Conservation (phyloP, 208 protist species). For the Wallacemonas sp. region DNA sequence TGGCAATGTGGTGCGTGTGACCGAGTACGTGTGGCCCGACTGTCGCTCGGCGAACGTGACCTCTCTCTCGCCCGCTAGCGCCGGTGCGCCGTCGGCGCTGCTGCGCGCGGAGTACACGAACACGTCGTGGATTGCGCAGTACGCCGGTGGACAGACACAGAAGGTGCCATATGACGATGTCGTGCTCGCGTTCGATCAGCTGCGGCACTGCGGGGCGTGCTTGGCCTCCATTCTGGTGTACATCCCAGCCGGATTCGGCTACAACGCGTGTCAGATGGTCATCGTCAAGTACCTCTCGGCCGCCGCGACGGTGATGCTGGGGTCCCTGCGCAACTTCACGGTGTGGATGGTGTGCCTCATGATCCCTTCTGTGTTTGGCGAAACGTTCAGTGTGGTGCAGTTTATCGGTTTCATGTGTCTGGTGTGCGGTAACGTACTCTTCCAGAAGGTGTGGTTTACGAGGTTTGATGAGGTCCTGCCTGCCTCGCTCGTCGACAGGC, state of each 20-base stretch:
- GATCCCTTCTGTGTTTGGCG: constrained; percentile 57
- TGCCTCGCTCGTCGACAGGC: constrained; percentile 21
- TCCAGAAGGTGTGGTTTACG: constrained; percentile 48
- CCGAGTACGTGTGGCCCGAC: constrained; percentile 16
- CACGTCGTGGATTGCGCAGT: constrained; percentile 11
- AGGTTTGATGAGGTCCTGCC: constrained; percentile 47
- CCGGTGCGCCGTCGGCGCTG: background rate
- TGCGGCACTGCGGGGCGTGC: constrained; percentile 38
- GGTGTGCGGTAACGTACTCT: constrained; percentile 64
- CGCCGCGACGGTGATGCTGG: constrained; percentile 63
- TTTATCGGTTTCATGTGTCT: constrained; percentile 61
- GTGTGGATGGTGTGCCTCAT: constrained; percentile 66
- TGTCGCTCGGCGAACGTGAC: background rate
- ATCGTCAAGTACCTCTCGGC: constrained; percentile 80
- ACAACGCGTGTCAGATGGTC: constrained; percentile 62
- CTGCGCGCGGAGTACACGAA: constrained; percentile 7
- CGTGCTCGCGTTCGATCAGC: constrained; percentile 59
- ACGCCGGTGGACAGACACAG: background rate
- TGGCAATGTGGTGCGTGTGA: constrained; percentile 30
- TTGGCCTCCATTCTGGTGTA: constrained; percentile 39
- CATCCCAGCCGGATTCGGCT: constrained; percentile 50
- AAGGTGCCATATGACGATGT: constrained; percentile 70
- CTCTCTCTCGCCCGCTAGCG: background rate
- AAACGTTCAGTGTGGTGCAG: constrained; percentile 65
- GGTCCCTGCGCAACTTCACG: constrained; percentile 64